A percentile compares a stretch with the other conserved stretches of the same genome.
These are phyloP conservation scores for Crithidia sp. DNA, from an alignment of 208 protist species.

Conservation along the genomic window DNA sequence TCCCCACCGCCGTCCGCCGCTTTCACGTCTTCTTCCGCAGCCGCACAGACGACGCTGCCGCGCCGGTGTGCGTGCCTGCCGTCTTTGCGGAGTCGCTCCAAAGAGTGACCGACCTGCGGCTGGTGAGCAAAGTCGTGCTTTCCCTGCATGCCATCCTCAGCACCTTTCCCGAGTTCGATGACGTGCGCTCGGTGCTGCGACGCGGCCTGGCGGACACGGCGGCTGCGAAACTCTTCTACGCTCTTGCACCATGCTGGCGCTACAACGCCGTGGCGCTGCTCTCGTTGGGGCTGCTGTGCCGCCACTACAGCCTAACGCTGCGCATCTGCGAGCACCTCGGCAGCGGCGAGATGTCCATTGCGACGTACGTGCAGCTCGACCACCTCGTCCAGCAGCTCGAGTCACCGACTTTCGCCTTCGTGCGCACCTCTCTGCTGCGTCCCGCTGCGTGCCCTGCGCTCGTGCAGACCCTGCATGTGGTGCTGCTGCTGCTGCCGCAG, in stretches of 20 bases:
- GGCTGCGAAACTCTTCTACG: constrained; percentile 43
- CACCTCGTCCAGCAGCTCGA: constrained; percentile 97
- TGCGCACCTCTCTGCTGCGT: constrained; percentile 93
- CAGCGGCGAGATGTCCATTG: constrained; percentile 88
- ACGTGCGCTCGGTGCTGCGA: constrained; percentile 78
- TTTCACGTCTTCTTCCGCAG: constrained; percentile 39
- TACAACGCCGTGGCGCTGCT: constrained; percentile 92
- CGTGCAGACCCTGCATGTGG: constrained; percentile 92
- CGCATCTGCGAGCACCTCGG: constrained; percentile 63
- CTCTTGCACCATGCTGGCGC: constrained; percentile 85
- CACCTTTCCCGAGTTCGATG: constrained; percentile 88
- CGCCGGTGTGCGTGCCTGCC: constrained; percentile 23
- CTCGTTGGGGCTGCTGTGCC: constrained; percentile 91
- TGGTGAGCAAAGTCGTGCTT: constrained; percentile 72
- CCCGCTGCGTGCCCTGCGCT: constrained; percentile 83
- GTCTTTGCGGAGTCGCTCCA: constrained; percentile 27
- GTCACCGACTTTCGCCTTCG: constrained; percentile 93
- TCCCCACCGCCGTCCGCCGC: constrained; percentile 54
- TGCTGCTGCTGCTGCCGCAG: constrained; percentile 98
- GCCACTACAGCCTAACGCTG: constrained; percentile 86
- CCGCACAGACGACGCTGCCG: not conserved
- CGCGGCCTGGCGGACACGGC: constrained; percentile 29
- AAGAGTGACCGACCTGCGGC: constrained; percentile 47
- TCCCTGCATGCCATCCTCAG: constrained; percentile 76
- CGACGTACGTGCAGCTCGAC: constrained; percentile 95